Percentiles rank a stretch among this genome's conserved stretches.
Conservation (phyloP, 2,329 filamentous ascomycete genomes). For the Leptosphaerulina australis region DNA sequence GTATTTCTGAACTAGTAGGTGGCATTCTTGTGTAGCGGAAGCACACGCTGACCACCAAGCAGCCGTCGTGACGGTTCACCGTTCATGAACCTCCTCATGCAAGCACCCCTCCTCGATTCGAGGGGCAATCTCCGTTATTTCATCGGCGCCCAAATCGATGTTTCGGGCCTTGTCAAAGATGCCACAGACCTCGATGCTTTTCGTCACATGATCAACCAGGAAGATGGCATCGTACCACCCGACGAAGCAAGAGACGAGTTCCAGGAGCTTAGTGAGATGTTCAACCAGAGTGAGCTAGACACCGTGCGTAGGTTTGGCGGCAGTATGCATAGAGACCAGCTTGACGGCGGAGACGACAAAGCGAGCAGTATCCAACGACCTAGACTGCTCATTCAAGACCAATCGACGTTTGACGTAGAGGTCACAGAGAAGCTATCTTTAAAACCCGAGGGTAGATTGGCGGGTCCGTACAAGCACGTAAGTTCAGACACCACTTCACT, state of each 20-base stretch:
- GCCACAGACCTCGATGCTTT: conserved; percentile 69
- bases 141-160: conserved; percentile 74
- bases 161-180: conserved; percentile 71
- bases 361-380: conserved; percentile 47
- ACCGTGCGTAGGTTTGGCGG: conserved; percentile 69
- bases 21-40: not conserved
- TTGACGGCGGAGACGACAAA: conserved; percentile 55
- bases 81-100: conserved; percentile 78
- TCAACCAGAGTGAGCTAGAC: conserved; percentile 70
- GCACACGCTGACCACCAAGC: conserved; percentile 11
- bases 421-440: conserved; percentile 19
- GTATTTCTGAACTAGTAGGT: conserved; percentile 75
- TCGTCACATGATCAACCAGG: conserved; percentile 53
- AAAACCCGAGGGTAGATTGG: conserved; percentile 36
- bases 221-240: conserved; percentile 37
- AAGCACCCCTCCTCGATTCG: conserved; percentile 72
- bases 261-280: conserved; percentile 70
- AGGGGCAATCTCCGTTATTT: conserved; percentile 70
- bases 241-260: conserved; percentile 65
- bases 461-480: conserved; percentile 65
- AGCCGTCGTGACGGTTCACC: conserved; percentile 75
- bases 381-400: conserved; percentile 57
- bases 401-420: conserved; percentile 41
- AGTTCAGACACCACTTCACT: conserved; percentile 28
- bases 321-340: conserved; percentile 63